Evolutionary conservation across 164 flowering plant genomes (phyloP).

Genomic region (Platanus orientalis): DNA sequence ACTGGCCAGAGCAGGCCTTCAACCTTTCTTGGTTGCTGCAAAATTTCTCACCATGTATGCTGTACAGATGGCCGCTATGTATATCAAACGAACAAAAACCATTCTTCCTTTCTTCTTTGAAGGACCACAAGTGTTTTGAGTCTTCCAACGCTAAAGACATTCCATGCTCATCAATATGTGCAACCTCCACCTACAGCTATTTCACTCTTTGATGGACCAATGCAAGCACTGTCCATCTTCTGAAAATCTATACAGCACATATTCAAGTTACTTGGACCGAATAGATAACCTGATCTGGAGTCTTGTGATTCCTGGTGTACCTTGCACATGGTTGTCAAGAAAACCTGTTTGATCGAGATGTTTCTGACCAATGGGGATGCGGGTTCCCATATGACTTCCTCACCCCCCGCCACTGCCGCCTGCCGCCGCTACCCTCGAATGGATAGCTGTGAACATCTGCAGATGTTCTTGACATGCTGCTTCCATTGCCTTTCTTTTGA

Average conservation of each 20-base stretch:
- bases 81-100: neutral
- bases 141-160: neutral
- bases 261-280: neutral
- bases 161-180: neutral
- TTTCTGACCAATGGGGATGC: conserved; percentile 29
- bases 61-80: neutral
- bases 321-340: neutral
- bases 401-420: conserved; percentile 37
- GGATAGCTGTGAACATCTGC: conserved; percentile 33
- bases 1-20: neutral
- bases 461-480: conserved; percentile 23
- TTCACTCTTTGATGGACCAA: neutral
- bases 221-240: neutral
- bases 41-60: neutral
- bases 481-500: conserved; percentile 36
- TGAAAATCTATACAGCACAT: neutral
- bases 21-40: neutral
- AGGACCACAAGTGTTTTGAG: neutral
- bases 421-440: conserved; percentile 26
- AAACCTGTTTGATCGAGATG: conserved; percentile 9
- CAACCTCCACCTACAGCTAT: neutral
- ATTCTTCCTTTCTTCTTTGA: neutral
- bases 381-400: conserved; percentile 34
- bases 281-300: neutral
- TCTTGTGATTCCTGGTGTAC: neutral